phyloP scores from a whole-genome alignment of 2,329 filamentous ascomycete genomes.

The Apiospora marii region DNA sequence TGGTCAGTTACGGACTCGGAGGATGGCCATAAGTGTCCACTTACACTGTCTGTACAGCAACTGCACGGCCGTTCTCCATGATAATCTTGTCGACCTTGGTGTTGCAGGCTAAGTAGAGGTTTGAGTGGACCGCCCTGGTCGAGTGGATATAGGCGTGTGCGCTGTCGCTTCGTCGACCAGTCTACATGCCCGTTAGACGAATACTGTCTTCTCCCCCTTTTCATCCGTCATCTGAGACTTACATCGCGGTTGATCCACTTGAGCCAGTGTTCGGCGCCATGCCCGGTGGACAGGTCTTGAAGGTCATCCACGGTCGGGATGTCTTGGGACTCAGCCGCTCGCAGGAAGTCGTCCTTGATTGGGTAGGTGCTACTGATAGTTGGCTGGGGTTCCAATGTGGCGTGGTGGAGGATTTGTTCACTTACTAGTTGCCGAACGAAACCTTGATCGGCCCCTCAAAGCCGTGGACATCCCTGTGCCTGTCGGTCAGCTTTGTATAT shows the following conservation, averaged over 20 bases:
- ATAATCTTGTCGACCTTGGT: constrained; percentile 82
- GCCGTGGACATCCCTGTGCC: constrained; percentile 69
- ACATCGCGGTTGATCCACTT: constrained; percentile 82
- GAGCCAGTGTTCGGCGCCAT: constrained; percentile 82
- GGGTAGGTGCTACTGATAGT: constrained; percentile 67
- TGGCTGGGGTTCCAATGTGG: constrained; percentile 2
- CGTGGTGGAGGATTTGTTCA: neutral
- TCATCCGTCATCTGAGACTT: constrained; percentile 37
- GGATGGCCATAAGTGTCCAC: constrained; percentile 16
- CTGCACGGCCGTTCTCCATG: constrained; percentile 74
- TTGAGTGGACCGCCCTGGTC: constrained; percentile 73
- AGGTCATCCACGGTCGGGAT: constrained; percentile 79
- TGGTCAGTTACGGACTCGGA: constrained; percentile 26
- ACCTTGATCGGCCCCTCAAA: constrained; percentile 85
- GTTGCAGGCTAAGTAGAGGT: constrained; percentile 76
- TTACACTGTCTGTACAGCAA: constrained; percentile 72
- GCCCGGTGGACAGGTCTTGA: constrained; percentile 73
- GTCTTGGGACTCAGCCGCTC: constrained; percentile 75
- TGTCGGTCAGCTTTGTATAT: constrained; percentile 29
- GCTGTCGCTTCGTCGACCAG: constrained; percentile 77
- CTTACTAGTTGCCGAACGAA: constrained; percentile 76
- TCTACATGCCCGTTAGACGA: constrained; percentile 45
- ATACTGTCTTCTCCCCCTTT: too few species aligned
- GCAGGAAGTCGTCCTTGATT: constrained; percentile 82
- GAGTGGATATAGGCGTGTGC: constrained; percentile 82